A percentile compares a stretch with the other conserved stretches of the same genome.
phyloP scores from a whole-genome alignment of 2,329 filamentous ascomycete species.

The Myriosclerotinia curreyana region DNA sequence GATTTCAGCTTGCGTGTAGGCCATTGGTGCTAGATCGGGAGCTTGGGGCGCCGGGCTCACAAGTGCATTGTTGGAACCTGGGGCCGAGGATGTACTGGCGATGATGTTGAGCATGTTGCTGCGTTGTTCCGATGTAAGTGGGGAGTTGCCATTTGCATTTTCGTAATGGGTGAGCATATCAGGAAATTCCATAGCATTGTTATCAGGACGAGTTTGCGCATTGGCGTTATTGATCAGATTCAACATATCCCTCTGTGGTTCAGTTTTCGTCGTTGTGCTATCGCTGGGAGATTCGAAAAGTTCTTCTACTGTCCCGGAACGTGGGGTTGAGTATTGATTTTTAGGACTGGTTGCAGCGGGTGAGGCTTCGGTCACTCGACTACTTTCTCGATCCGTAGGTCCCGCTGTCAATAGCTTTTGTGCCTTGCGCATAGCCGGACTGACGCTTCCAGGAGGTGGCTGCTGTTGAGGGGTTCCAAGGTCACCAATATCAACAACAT shows the following conservation, averaged over 20 bases:
- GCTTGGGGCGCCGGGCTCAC: conserved; percentile 40
- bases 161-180: conserved; percentile 46
- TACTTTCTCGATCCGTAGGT: conserved; percentile 22
- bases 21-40: conserved; percentile 59
- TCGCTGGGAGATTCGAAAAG: conserved; percentile 52
- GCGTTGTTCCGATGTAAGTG: conserved; percentile 57
- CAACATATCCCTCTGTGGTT: conserved; percentile 62
- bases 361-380: conserved; percentile 24
- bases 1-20: conserved; percentile 69
- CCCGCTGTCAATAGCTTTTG: conserved; percentile 40
- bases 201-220: conserved; percentile 46
- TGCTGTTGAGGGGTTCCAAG: conserved; percentile 41
- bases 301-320: conserved; percentile 58
- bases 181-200: conserved; percentile 47
- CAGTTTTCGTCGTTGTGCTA: conserved; percentile 52
- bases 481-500: conserved; percentile 60
- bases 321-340: conserved; percentile 35
- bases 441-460: conserved; percentile 30
- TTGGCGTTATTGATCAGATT: conserved; percentile 64
- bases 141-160: conserved; percentile 49
- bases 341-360: conserved; percentile 36
- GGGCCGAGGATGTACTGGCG: conserved; percentile 42
- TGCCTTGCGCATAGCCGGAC: conserved; percentile 34
- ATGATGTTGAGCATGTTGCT: conserved; percentile 59
- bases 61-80: conserved; percentile 36